Conservation (phyloP, 495 filamentous ascomycete species). For the Achaetomiella virescens region DNA sequence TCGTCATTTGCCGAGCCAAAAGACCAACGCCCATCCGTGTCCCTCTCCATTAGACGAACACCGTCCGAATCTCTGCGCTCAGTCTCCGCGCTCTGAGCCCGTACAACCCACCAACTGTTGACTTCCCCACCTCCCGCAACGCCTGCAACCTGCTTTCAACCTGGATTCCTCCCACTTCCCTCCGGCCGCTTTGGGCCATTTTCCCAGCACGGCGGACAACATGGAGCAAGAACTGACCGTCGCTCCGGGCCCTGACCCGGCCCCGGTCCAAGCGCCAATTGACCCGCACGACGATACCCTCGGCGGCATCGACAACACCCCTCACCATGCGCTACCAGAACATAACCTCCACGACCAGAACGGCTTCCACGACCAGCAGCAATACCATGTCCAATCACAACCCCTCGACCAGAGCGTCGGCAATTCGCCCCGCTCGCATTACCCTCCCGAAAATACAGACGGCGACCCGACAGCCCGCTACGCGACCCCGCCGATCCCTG, state of each 20-base stretch:
- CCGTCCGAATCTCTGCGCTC: background rate
- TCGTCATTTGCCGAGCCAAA: constrained; percentile 23
- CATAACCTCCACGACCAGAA: constrained; percentile 14
- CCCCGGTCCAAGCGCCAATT: constrained; percentile 17
- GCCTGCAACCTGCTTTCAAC: constrained; percentile 18
- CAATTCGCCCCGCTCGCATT: constrained; percentile 25
- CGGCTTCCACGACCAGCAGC: constrained; percentile 22
- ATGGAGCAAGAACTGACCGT: constrained; percentile 40
- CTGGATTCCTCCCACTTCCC: constrained; percentile 47
- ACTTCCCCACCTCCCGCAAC: background rate
- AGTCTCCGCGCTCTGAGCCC: background rate
- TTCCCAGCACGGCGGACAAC: constrained; percentile 45
- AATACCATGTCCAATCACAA: constrained; percentile 32
- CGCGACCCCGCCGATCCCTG: constrained; percentile 34
- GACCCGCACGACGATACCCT: constrained; percentile 37
- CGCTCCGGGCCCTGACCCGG: background rate
- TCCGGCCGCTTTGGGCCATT: constrained; percentile 44
- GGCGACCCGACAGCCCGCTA: constrained; percentile 35
- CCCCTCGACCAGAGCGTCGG: constrained; percentile 36
- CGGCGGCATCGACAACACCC: constrained; percentile 32
- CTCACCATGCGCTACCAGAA: constrained; percentile 22
- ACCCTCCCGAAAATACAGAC: constrained; percentile 29
- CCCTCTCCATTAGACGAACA: constrained; percentile 6
- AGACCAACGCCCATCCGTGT: constrained; percentile 13
- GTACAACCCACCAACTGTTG: background rate